Percentiles rank a stretch among this genome's conserved stretches.
phyloP scores from a whole-genome alignment of 2,329 filamentous ascomycete genomes.

The Ilyonectria robusta region DNA sequence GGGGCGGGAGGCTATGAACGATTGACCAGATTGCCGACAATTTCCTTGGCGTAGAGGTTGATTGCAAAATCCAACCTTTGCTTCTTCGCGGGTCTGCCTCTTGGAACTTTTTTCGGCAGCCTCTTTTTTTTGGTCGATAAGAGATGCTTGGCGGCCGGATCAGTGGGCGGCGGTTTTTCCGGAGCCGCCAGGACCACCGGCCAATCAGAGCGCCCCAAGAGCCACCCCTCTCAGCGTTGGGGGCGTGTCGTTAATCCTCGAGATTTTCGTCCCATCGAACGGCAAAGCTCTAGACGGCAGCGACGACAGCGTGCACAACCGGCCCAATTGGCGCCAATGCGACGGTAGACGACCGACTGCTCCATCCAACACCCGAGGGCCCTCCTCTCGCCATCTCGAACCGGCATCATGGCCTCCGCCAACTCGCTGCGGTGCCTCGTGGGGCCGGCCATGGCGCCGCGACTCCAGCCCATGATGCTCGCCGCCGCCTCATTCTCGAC shows the following conservation, averaged over 20 bases:
- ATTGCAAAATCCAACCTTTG: conserved; percentile 22
- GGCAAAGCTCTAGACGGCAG: conserved; percentile 44
- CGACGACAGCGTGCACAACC: conserved; percentile 41
- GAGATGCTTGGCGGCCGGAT: conserved; percentile 42
- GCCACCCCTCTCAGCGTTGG: conserved; percentile 27
- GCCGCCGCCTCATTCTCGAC: conserved; percentile 60
- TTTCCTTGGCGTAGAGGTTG: not conserved
- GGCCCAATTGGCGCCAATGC: conserved; percentile 51
- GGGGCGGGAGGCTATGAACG: not conserved
- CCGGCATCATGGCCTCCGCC: conserved; percentile 55
- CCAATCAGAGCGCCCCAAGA: conserved; percentile 36
- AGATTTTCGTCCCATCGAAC: conserved; percentile 50
- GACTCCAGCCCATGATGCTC: conserved; percentile 51
- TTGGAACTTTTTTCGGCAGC: conserved; percentile 43
- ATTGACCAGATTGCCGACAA: not conserved
- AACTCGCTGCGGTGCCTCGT: conserved; percentile 61
- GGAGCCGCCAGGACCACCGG: not conserved
- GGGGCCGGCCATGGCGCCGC: conserved; percentile 53
- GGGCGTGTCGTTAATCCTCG: conserved; percentile 45
- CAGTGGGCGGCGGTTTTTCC: conserved; percentile 46
- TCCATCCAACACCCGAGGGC: conserved; percentile 25
- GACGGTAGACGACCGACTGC: conserved; percentile 36
- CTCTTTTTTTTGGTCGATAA: conserved; percentile 49
- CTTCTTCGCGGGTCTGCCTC: conserved; percentile 25
- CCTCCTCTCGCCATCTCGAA: conserved; percentile 8